These are phyloP conservation scores for Colletotrichum paranaense DNA, from an alignment of 2,329 filamentous ascomycete genomes.

Conservation along the genomic window DNA sequence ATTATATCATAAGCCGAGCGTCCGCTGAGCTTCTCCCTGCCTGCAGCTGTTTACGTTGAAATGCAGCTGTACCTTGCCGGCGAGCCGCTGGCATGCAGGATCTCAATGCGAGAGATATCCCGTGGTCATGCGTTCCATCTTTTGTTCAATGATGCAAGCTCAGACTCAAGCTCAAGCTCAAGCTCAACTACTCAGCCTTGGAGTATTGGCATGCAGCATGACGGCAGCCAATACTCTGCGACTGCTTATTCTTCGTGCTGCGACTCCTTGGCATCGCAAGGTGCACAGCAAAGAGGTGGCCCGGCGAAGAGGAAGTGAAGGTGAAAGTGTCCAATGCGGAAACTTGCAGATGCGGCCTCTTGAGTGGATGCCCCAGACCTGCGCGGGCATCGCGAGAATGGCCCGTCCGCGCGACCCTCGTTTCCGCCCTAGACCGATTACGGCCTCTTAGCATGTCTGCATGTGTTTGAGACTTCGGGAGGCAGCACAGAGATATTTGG, in stretches of 20 bases:
- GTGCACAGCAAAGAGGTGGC: not conserved
- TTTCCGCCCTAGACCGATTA: not conserved
- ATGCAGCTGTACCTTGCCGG: not conserved
- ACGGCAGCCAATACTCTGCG: slow-evolving; percentile 14
- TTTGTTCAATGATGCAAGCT: not conserved
- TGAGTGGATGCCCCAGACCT: not conserved
- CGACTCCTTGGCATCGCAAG: slow-evolving; percentile 17
- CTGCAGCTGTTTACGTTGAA: not conserved
- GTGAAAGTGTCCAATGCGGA: not conserved
- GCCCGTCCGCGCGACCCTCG: not conserved
- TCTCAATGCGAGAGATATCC: not conserved
- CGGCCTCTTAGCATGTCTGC: not conserved
- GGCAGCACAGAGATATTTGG: not conserved
- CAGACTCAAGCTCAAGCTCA: slow-evolving; percentile 1
- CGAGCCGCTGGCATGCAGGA: slow-evolving; percentile 1
- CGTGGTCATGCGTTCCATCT: not conserved
- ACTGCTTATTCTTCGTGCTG: not conserved
- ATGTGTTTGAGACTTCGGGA: slow-evolving; percentile 3
- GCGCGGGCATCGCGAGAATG: slow-evolving; percentile 9
- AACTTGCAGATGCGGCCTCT: not conserved
- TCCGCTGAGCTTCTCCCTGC: not conserved
- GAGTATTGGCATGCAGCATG: slow-evolving; percentile 11
- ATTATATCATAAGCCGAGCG: slow-evolving; percentile 8
- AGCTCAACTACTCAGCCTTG: not conserved
- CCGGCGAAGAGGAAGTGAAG: too few species aligned